Evolutionary conservation across 441 rosid genomes (phyloP).

Genomic region (Croton laevigatus): DNA sequence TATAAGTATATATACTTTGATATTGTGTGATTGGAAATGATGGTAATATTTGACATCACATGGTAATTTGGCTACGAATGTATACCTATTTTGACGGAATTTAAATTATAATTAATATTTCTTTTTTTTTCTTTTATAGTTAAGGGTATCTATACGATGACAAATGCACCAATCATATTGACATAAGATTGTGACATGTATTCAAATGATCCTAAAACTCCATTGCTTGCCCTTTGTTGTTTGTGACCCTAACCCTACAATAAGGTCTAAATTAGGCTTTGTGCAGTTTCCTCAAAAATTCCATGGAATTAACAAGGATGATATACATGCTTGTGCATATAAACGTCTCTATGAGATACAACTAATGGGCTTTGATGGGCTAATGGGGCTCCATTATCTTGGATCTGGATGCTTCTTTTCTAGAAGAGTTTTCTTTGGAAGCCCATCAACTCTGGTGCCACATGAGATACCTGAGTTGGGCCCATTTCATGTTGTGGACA

Average conservation of each 20-base stretch:
- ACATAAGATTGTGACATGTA: slow-evolving; percentile 78
- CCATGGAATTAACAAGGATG: slow-evolving; percentile 46
- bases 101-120: background rate
- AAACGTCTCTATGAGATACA: slow-evolving; percentile 35
- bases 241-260: slow-evolving; percentile 45
- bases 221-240: slow-evolving; percentile 48
- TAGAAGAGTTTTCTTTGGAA: slow-evolving; percentile 46
- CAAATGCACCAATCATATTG: slow-evolving; percentile 58
- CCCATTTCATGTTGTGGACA: slow-evolving; percentile 23
- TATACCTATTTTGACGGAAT: no score
- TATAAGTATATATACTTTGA: no score
- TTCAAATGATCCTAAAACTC: slow-evolving; percentile 59
- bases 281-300: slow-evolving; percentile 72
- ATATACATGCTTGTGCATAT: slow-evolving; percentile 47
- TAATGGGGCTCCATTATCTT: slow-evolving; percentile 37
- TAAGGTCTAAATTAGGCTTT: slow-evolving; percentile 31
- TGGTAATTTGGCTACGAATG: no score
- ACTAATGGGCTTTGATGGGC: slow-evolving; percentile 46
- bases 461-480: slow-evolving; percentile 37
- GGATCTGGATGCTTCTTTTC: slow-evolving; percentile 62
- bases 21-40: no score
- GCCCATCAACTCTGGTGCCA: slow-evolving; percentile 21
- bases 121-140: slow-evolving; percentile 24
- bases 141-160: slow-evolving; percentile 67
- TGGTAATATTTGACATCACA: no score